phyloP scores from a whole-genome alignment of 2,329 filamentous ascomycete species.

The Graphiopsis chlorocephala region DNA sequence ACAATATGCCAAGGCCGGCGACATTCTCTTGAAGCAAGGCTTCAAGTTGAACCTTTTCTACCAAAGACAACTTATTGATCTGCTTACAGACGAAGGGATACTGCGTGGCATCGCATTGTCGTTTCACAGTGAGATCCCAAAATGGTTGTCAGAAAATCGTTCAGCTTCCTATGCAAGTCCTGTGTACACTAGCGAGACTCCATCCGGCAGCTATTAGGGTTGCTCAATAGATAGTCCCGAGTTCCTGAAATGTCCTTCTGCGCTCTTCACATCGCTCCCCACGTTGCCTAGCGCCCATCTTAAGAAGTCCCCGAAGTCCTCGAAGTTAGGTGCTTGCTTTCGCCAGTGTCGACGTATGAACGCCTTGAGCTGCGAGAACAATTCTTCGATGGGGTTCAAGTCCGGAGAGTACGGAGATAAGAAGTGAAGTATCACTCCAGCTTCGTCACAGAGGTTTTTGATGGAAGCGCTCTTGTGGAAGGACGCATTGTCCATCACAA shows the following conservation, averaged over 20 bases:
- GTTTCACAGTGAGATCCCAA: conserved; percentile 5
- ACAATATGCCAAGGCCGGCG: conserved; percentile 9
- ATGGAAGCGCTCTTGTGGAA: conserved; percentile 8
- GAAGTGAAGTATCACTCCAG: conserved; percentile 16
- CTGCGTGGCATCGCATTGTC: conserved; percentile 5
- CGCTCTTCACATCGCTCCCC: conserved; percentile 11
- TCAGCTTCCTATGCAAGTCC: not conserved
- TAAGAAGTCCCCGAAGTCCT: conserved; percentile 16
- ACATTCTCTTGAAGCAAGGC: conserved; percentile 6
- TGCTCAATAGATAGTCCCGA: conserved; percentile 14
- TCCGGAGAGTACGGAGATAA: conserved; percentile 21
- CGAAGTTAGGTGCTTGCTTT: conserved; percentile 5
- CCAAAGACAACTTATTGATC: conserved; percentile 3
- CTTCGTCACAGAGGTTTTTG: conserved; percentile 14
- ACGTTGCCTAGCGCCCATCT: conserved; percentile 8
- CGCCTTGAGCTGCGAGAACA: conserved; percentile 27
- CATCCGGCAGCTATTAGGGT: not conserved
- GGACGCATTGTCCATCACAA: conserved; percentile 5
- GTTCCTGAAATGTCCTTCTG: conserved; percentile 15
- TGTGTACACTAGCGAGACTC: conserved; percentile 1
- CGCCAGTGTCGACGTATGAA: conserved; percentile 20
- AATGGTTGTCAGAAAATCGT: conserved; percentile 4
- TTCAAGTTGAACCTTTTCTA: conserved; percentile 6
- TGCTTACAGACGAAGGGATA: not conserved
- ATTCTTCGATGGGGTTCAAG: conserved; percentile 21